Conservation (phyloP, 371 early-diverging fungal genomes). For the Sporodiniella umbellata region DNA sequence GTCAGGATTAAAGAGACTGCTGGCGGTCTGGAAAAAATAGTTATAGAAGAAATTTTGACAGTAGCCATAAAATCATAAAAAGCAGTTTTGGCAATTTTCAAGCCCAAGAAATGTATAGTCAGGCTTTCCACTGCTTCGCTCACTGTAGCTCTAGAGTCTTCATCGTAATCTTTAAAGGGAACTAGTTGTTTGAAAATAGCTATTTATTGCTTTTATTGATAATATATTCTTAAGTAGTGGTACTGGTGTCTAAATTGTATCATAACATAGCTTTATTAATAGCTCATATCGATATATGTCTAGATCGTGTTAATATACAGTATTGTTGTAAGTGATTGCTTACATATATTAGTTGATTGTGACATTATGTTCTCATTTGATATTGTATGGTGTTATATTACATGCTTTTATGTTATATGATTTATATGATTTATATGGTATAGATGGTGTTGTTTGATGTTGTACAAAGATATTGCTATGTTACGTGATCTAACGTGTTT, state of each 20-base stretch:
- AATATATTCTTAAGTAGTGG: conserved; percentile 2
- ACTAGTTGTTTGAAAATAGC: conserved; percentile 3
- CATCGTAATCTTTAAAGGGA: conserved; percentile 6
- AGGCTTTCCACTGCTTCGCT: conserved; percentile 7
- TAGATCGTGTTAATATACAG: conserved; percentile 7
- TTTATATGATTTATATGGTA: conserved; percentile 3
- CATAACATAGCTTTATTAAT: conserved; percentile 5
- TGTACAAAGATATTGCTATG: conserved; percentile 2
- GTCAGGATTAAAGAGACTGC: not conserved
- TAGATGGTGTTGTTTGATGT: conserved; percentile 1
- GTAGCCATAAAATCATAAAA: conserved; percentile 3
- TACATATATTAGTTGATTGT: conserved; percentile 4
- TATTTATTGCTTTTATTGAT: conserved; percentile 7
- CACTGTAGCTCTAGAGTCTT: conserved; percentile 5
- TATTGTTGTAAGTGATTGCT: conserved; percentile 4
- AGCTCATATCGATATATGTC: conserved; percentile 6
- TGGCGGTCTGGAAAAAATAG: too few species aligned
- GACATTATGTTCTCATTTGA: conserved; percentile 6
- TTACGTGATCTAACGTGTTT: conserved; percentile 6
- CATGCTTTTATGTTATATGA: conserved; percentile 1
- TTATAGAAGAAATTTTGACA: not conserved
- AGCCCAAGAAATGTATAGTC: conserved; percentile 1
- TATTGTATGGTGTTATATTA: conserved; percentile 1
- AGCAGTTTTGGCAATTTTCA: conserved; percentile 7
- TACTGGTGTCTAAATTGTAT: conserved; percentile 6